These are phyloP conservation scores for Raffaelea albimanens DNA, from an alignment of 2,329 filamentous ascomycete genomes.

Conservation along the genomic window DNA sequence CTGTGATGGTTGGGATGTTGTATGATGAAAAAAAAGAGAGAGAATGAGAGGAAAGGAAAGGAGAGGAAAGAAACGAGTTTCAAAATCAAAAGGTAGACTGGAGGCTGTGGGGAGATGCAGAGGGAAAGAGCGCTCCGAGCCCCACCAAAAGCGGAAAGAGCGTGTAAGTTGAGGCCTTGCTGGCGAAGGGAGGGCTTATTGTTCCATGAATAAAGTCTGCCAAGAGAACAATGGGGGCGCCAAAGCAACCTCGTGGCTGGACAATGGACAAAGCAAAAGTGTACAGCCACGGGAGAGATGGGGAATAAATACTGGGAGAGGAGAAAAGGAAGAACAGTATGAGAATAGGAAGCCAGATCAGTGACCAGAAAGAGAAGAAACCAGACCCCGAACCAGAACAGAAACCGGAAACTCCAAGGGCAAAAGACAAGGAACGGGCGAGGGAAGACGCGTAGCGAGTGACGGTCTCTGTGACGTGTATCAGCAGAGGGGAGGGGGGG, in stretches of 20 bases:
- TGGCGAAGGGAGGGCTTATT: background rate
- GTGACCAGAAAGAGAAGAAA: too few species aligned
- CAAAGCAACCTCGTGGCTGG: conserved; percentile 1
- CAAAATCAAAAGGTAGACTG: too few species aligned
- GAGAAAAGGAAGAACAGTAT: background rate
- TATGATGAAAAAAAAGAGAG: background rate
- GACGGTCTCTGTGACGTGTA: background rate
- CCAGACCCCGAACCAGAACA: too few species aligned
- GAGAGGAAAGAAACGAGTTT: background rate
- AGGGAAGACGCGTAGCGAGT: conserved; percentile 3
- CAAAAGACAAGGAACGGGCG: conserved; percentile 6
- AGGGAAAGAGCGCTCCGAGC: too few species aligned
- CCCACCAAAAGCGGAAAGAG: too few species aligned
- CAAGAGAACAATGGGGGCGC: conserved; percentile 4
- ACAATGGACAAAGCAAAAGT: conserved; percentile 6
- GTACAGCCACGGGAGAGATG: conserved; percentile 4
- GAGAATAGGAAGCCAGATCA: too few species aligned
- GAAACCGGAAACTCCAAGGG: too few species aligned
- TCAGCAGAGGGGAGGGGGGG: background rate
- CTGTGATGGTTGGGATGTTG: background rate
- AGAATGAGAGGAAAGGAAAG: background rate
- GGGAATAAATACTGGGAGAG: background rate
- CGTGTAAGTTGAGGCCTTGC: background rate
- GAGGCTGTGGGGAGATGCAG: too few species aligned
- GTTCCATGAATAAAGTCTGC: conserved; percentile 2